These are phyloP conservation scores for Fusarium sp. DNA, from an alignment of 2,329 filamentous ascomycete species.

Conservation along the genomic window DNA sequence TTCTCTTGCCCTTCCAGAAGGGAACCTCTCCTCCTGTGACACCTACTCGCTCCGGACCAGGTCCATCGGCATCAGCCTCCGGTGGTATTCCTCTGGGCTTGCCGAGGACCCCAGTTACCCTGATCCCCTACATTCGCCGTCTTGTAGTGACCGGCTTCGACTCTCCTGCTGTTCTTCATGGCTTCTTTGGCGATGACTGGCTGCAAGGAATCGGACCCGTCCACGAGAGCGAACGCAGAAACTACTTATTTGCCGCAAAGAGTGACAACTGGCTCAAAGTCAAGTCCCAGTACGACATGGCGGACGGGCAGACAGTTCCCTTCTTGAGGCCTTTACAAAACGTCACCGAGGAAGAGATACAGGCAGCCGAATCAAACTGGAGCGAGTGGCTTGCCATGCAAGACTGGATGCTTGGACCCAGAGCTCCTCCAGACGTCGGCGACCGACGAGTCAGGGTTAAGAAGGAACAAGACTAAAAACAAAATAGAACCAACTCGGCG, in stretches of 20 bases:
- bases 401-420: conserved; percentile 96
- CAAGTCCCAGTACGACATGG: conserved; percentile 92
- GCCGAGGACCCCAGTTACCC: conserved; percentile 64
- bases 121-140: conserved; percentile 90
- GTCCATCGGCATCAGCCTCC: conserved; percentile 42
- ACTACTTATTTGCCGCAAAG: conserved; percentile 96
- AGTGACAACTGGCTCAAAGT: conserved; percentile 90
- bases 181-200: conserved; percentile 98
- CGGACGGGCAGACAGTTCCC: conserved; percentile 83
- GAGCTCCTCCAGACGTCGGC: conserved; percentile 65
- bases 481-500: background rate
- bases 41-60: conserved; percentile 49
- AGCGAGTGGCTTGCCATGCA: conserved; percentile 97
- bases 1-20: conserved; percentile 88
- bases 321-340: conserved; percentile 87
- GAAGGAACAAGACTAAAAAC: conserved; percentile 41
- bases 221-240: conserved; percentile 89
- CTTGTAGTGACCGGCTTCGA: conserved; percentile 94
- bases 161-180: conserved; percentile 85
- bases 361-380: conserved; percentile 86
- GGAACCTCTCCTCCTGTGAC: conserved; percentile 52
- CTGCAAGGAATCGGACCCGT: conserved; percentile 80
- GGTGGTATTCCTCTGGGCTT: conserved; percentile 26
- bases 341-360: conserved; percentile 82
- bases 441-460: conserved; percentile 48